Conservation (phyloP, 1,139 yeast species). For the Geotrichum bryndzae region DNA sequence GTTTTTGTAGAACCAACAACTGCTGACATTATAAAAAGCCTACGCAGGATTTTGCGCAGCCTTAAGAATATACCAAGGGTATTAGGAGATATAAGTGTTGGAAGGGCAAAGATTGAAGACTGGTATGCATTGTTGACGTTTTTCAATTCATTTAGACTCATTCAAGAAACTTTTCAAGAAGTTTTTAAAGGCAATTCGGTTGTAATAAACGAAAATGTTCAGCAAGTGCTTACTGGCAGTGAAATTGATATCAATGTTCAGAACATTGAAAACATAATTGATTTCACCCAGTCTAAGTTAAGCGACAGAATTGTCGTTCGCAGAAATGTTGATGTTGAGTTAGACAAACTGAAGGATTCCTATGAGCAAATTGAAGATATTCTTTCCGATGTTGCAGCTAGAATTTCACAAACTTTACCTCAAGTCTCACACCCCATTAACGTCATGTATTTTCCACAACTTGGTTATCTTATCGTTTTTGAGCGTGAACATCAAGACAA, state of each 20-base stretch:
- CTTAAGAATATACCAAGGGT: conserved; percentile 31
- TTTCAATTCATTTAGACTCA: conserved; percentile 14
- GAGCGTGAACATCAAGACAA: conserved; percentile 11
- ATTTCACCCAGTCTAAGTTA: conserved; percentile 36
- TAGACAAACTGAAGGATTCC: conserved; percentile 34
- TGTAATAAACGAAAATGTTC: not conserved
- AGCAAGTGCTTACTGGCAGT: conserved; percentile 18
- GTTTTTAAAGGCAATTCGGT: conserved; percentile 11
- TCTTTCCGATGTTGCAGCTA: conserved; percentile 30
- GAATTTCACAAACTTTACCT: conserved; percentile 21
- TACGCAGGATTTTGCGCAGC: conserved; percentile 24
- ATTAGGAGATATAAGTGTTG: conserved; percentile 29
- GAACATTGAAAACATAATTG: conserved; percentile 30
- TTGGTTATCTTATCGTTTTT: conserved; percentile 39
- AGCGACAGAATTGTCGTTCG: conserved; percentile 33
- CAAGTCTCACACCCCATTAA: conserved; percentile 26
- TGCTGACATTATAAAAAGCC: conserved; percentile 18
- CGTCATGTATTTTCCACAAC: conserved; percentile 42
- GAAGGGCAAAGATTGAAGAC: conserved; percentile 26
- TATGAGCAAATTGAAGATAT: conserved; percentile 39
- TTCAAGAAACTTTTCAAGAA: conserved; percentile 9
- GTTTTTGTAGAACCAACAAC: conserved; percentile 25
- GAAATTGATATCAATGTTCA: conserved; percentile 16
- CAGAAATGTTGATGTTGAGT: conserved; percentile 31
- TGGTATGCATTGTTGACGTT: conserved; percentile 33